Base-by-base conservation (phyloP, 1,284 basidiomycete species). In the Cryptococcus jaspeensis region DNA sequence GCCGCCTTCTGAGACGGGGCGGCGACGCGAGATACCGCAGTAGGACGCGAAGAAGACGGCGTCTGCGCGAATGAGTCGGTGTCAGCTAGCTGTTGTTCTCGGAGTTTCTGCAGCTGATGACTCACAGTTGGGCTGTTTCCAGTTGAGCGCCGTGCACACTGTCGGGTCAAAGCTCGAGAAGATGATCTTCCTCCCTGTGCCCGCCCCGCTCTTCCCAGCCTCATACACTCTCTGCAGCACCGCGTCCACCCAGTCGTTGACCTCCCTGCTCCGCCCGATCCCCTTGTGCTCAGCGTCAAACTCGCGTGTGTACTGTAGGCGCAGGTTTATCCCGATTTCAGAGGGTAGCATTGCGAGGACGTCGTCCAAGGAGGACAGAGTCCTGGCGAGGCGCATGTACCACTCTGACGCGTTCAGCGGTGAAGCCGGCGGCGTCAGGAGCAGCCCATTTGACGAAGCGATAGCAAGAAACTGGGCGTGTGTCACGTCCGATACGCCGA, bases 61-160 rank as follows among this genome's bases (percentile, higher is more conserved):
- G 81, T 97, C 92, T 93, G 42, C 25, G 7, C 6, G 5, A 15
- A 25, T 12, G 4, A 40, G 50, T 20, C n/a, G n/a, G 40, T 11
- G 40, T n/a, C 15, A 37, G 40, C n/a, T 18, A 42, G 8, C 40
- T 18, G 8, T 42, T 42, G 8, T 12, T 22, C 8, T 13, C 8
- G n/a, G 15, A 16, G n/a, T 42, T 18, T 42, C 8, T 18, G 23
- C n/a, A 23, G 23, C 23, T 18, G 20, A 45, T 74, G 78, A 89
- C 92, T 70, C 58, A 74, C 75, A 97, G 76, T 99, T 99, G 16
- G 96, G 96, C 78, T 99, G 96, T 79, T 99, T 99, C 94, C 96
- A 98, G 75, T 99, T 98, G 55, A 99, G 55, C 49, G 75, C 77
- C 32, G 71, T 70, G 53, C 92, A 94, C 3, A 92, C 84, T 66